Evolutionary conservation across 441 rosid species (phyloP), one percentile per base, ranked within the genome.

Genomic region (Arabidopsis lyrata): DNA sequence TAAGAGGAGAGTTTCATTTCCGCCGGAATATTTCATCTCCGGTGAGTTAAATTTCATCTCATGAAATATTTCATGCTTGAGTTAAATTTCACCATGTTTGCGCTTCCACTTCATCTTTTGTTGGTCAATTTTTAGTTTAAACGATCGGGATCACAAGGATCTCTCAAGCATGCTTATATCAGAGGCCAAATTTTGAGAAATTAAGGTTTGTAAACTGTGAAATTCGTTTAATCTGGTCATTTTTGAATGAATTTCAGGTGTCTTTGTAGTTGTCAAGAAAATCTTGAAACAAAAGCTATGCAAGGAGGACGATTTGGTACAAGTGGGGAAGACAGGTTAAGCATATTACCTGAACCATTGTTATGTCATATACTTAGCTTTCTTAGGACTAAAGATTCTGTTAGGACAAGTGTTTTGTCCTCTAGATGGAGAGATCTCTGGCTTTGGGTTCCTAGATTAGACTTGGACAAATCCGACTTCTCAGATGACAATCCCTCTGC

Each of bases 271-370:
- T 31, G 6, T 5, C 6, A 31, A 31, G 34, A 31, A 31, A 31
- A 31, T 11, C 44, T 39, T 39, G 44, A 11, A 39, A 12, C 18
- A 63, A 44, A 20, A 59, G 49, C 59, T 70, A 60, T 41, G 75
- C 11, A 12, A 48, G 42, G 49, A 48, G 5, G 8, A 5, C 15
- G 68, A 62, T 14, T 11, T 12, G 20, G 59, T 0, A 36, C 18
- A 59, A 59, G 59, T 52, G 76, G 62, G 18, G 75, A 71, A 71
- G 75, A 71, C 24, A 71, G 68, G 54, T 35, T 71, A 29, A 61
- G 45, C 75, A 38, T 62, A 1, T 61, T 71, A 6, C 68, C 68
- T 41, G 75, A 71, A 38, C 3, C 62, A 1, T 52, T 71, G 54
- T 16, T 50, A 9, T 61, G 45, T 9, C 75, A 62, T 6, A 72